Conservation (phyloP, 176 grass and related monocot species). For the Musa itinerans region DNA sequence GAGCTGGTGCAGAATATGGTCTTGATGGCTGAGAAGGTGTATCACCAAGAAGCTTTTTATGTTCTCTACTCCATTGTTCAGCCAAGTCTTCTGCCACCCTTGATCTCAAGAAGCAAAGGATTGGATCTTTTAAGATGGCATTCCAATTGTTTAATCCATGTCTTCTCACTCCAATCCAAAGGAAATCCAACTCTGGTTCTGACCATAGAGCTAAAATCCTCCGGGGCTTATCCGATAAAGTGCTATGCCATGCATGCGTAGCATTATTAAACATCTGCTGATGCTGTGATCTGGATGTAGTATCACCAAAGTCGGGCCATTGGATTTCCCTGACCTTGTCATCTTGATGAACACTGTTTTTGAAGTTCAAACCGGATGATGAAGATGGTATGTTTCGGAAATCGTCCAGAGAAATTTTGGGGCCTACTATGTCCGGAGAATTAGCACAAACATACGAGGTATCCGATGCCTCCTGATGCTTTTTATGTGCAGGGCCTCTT, state of each 20-base stretch:
- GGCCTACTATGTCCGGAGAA: conserved; percentile 22
- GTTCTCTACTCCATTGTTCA: conserved; percentile 62
- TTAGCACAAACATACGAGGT: conserved; percentile 18
- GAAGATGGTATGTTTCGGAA: conserved; percentile 16
- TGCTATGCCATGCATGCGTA: conserved; percentile 20
- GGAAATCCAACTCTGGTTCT: conserved; percentile 80
- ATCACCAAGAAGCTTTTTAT: conserved; percentile 45
- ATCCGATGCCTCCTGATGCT: conserved; percentile 22
- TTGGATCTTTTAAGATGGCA: conserved; percentile 53
- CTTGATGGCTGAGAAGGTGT: conserved; percentile 20
- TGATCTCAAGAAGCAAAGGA: conserved; percentile 42
- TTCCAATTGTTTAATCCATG: conserved; percentile 73
- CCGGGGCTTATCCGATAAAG: conserved; percentile 24
- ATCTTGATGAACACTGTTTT: conserved; percentile 32
- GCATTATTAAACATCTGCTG: conserved; percentile 25
- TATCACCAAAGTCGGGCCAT: conserved; percentile 26
- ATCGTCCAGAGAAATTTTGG: conserved; percentile 19
- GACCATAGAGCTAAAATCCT: conserved; percentile 43
- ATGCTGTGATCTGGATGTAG: conserved; percentile 6
- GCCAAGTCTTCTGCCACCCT: conserved; percentile 58
- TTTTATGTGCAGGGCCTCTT: conserved; percentile 21
- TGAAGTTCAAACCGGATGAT: conserved; percentile 30
- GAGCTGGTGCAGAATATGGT: conserved; percentile 1
- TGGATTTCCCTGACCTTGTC: conserved; percentile 17
- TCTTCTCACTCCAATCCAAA: conserved; percentile 87